Base-by-base conservation (phyloP, 306 rosid species). In the Cucumis hystrix region DNA sequence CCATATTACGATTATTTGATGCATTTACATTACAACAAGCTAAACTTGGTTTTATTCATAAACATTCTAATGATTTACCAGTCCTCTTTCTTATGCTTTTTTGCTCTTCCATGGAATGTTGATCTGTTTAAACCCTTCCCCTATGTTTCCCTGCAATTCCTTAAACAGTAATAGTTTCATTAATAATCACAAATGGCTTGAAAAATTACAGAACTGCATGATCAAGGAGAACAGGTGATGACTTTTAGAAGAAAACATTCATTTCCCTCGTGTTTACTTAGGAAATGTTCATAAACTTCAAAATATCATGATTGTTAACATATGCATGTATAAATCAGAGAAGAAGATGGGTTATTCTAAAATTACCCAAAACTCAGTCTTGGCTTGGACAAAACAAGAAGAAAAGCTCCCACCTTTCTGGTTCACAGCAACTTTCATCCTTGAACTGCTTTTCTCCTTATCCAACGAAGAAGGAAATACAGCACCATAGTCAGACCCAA, bases 101-200 rank as follows among this genome's bases (percentile, higher is more conserved):
- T 37, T 76, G 58, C 35, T 76, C 59, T 25, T 58, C 79, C 79
- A 76, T 60, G 79, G 71, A 40, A 41, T 43, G 18, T 72, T 72
- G 28, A 72, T 72, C 79, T 76, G 79, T 39, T 76, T 76, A 58
- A 60, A 61, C 16, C 79, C 79, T 10, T 60, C 71, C 10, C 57
- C 47, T 60, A 76, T 76, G 21, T 40, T 76, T 76, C 57, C 79
- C 79, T 76, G 71, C 71, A 76, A 45, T 74, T 35, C 13, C 33
- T 35, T 16, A 30, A 39, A 41, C 40, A 45, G 75, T 70, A 14
- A 45, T 14, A 70, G 39, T 28, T 70, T 47, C 21, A 47, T 9
- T 54, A 7, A 56, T 33, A 17, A 33, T 55, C 45, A 64, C 23
- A 64, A 15, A 13, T 63, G 14, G 69, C 8, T 60, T 60, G 65